Percentiles rank a stretch among this genome's conserved stretches.
Conservation (phyloP, 768 basidiomycete genomes). For the Hydnomerulius pinastri region DNA sequence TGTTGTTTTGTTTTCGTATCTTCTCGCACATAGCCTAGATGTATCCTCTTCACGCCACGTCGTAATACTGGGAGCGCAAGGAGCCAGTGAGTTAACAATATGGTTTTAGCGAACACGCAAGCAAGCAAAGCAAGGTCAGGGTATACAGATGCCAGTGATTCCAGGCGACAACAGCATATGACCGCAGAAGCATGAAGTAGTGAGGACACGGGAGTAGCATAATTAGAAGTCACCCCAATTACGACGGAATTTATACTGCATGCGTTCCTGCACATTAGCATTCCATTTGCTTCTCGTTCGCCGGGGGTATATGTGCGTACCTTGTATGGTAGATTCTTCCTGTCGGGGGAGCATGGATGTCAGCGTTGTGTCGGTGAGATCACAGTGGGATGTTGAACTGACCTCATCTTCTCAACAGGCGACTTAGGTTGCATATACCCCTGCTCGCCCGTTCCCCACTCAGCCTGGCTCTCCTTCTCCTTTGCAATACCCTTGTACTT, state of each 20-base stretch:
- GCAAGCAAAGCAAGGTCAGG: slow-evolving; percentile 10
- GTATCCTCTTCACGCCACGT: slow-evolving; percentile 3
- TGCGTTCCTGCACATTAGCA: slow-evolving; percentile 55
- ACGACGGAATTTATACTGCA: slow-evolving; percentile 89
- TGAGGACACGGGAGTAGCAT: slow-evolving; percentile 2
- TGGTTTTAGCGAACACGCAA: slow-evolving; percentile 4
- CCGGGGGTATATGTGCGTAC: slow-evolving; percentile 40
- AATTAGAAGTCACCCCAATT: slow-evolving; percentile 84
- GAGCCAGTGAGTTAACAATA: not conserved
- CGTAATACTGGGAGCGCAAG: not conserved
- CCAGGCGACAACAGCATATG: slow-evolving; percentile 8
- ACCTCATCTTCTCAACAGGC: slow-evolving; percentile 78
- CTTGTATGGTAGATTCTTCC: slow-evolving; percentile 88
- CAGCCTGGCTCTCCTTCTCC: slow-evolving; percentile 55
- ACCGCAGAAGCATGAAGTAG: slow-evolving; percentile 7
- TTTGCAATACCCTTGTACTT: slow-evolving; percentile 59
- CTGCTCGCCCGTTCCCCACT: slow-evolving; percentile 71
- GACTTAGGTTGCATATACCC: slow-evolving; percentile 75
- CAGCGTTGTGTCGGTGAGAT: not conserved
- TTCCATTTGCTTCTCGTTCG: slow-evolving; percentile 27
- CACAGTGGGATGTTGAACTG: slow-evolving; percentile 15
- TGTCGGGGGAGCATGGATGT: slow-evolving; percentile 25
- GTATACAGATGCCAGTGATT: slow-evolving; percentile 30
- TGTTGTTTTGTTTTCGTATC: slow-evolving; percentile 1
- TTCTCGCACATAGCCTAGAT: slow-evolving; percentile 3